Evolutionary conservation across 2,329 filamentous ascomycete genomes (phyloP), one percentile per base, ranked within the genome.

Genomic region (Colletotrichum caudatum): DNA sequence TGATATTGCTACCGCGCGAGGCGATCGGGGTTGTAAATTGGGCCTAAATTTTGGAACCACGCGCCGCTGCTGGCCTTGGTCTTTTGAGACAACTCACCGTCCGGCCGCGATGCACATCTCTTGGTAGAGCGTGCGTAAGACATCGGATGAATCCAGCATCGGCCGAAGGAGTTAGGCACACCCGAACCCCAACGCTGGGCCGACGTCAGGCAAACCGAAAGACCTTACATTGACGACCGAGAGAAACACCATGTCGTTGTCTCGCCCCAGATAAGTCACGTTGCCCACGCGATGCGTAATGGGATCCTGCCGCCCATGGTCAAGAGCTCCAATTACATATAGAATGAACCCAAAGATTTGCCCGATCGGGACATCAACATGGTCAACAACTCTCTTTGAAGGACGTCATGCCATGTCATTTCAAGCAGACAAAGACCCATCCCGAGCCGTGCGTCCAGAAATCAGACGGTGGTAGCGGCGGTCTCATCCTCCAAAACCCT

Each of bases 81-180:
- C 23, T 11, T 18, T 63, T 41, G 39, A 60, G 63, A 66, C 67
- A 66, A 66, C 63, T 66, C 67, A 66, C 48, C 51, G 33, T 37
- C 58, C 37, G 37, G 23, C 37, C 50, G 20, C 37, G 26, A 29
- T 29, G 51, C 18, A 35, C 54, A 37, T 41, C 26, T 16, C 44
- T 11, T n/a, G 8, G n/a, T 39, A 18, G 1, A 29, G 62, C 44
- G 14, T 44, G 61, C 18, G 18, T 11, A 44, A 56, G 48, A 23
- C 35, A 56, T 56, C 50, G 18, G 50, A 54, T 64, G 61, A 26
- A 26, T 56, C 54, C 51, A 23, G 14, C 20, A 48, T 64, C 61
- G 44, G 44, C 44, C 62, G 35, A 59, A 18, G 14, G 35, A 35
- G n/a, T 26, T 5, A 1, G n/a, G 9, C 9, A 51, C 37, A 63